These are phyloP conservation scores for Alloteropsis semialata DNA, from an alignment of 176 grass and related monocot genomes.

Conservation along the genomic window DNA sequence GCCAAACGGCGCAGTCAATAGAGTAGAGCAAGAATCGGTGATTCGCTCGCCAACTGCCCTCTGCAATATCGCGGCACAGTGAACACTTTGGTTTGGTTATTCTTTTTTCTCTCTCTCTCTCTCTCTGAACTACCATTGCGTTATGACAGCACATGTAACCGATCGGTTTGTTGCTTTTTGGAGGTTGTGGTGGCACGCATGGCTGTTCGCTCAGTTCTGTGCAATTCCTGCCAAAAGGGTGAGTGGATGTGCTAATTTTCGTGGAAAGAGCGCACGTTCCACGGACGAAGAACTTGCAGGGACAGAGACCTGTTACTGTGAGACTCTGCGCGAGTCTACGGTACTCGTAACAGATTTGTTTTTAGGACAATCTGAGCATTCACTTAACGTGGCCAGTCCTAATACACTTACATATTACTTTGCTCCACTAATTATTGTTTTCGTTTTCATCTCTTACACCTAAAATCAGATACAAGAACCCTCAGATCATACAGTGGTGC, in stretches of 20 bases:
- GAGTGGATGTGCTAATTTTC: background rate
- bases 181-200: background rate
- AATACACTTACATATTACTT: too few species aligned
- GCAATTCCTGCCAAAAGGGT: background rate
- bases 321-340: too few species aligned
- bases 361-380: too few species aligned
- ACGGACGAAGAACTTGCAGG: background rate
- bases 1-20: slow-evolving; percentile 2
- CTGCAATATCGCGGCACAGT: background rate
- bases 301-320: background rate
- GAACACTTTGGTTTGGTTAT: background rate
- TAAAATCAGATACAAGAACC: too few species aligned
- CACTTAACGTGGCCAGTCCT: too few species aligned
- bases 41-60: slow-evolving; percentile 16
- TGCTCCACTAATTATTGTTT: too few species aligned
- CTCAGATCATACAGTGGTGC: too few species aligned
- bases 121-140: background rate
- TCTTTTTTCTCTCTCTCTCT: too few species aligned
- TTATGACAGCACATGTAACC: background rate
- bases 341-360: too few species aligned
- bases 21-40: background rate
- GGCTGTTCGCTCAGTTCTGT: background rate
- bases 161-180: background rate
- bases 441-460: too few species aligned
- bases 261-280: background rate